Base-by-base conservation (phyloP, 176 grass and related monocot genomes). In the Lolium perenne region DNA sequence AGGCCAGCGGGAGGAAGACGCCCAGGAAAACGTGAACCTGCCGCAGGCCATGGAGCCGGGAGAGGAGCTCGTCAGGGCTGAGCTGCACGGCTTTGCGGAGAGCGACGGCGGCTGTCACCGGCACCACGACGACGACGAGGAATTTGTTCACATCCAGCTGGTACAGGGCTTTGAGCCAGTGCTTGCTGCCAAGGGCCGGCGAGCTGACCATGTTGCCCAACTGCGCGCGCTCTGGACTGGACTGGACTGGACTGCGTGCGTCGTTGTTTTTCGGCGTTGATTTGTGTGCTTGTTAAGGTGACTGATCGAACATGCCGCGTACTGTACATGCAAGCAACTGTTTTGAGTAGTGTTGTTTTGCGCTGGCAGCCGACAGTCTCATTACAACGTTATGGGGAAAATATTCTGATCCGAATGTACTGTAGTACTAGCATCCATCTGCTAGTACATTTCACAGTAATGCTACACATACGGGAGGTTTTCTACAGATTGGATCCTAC, bases 351-450 rank as follows among this genome's bases (percentile, higher is more conserved):
- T 47, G 69, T 9, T n/a, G 0, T 72, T 35, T 49, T 80, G 43
- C 41, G 14, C 45, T 38, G 23, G 16, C 51, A 21, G 62, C 46
- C 79, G 79, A 68, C 62, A 35, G 9, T 35, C 16, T 1, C 46
- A 81, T 67, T 53, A 50, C 46, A 38, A 38, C 62, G 46, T 81
- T 62, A 81, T 81, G 79, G 45, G 20, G 17, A 66, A 81, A 68
- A 38, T 35, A 38, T 81, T 49, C 25, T 7, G 62, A 67, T 67
- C 17, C 23, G 43, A n/a, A 80, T 7, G 16, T 12, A 1, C 35
- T 72, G 32, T 74, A 16, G 23, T 60, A 29, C 29, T 29, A 58
- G 54, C 32, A 41, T 43, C 66, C 10, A 71, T 29, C 29, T 29
- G 29, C 18, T 12, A 29, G 0, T 78, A 58, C 35, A 41, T 38